Base-by-base conservation (phyloP, 2,329 filamentous ascomycete species). In the Tetracladium maxilliforme region DNA sequence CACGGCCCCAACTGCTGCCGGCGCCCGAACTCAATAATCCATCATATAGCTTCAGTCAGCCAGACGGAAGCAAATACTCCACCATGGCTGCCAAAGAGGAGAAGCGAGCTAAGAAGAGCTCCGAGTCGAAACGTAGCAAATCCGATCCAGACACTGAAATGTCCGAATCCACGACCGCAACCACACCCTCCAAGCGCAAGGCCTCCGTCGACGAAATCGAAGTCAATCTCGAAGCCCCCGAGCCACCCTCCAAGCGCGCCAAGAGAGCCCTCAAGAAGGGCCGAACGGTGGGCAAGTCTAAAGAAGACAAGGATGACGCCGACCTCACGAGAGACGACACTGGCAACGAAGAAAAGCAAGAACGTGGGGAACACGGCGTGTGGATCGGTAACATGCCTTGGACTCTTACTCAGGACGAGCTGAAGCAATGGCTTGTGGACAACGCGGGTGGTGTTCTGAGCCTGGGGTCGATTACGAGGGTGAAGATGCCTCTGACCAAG, bases 351-450 rank as follows among this genome's bases (percentile, higher is more conserved):
- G 46, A 43, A 25, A 56, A 63, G 27, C 59, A 64, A 36, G 54
- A 60, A 38, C 75, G 82, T 31, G 90, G 83, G 7, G 72, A 80
- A 11, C 73, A 83, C 49, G 82, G 84, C 33, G 70, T 98, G 36
- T 98, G 90, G 90, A 81, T 98, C 39, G 90, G 92, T 40, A 98
- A 98, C 51, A 55, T 98, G 33, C 70, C 79, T n/a, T 98, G 87
- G 60, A 70, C 68, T 23, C 61, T 77, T 20, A 90, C 78, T 22
- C 72, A 77, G 30, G 58, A 69, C 9, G 73, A 83, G 33, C 56
- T 98, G 24, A 73, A 76, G 41, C 67, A 65, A 32, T 95, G 92
- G 64, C 56, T 98, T n/a, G 65, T 76, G 17, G 66, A 73, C 19
- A 70, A 73, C 6, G 72, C 73, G 24, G 74, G 70, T 31, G n/a